Base-by-base conservation (phyloP, 306 rosid genomes). In the Morella rubra region DNA sequence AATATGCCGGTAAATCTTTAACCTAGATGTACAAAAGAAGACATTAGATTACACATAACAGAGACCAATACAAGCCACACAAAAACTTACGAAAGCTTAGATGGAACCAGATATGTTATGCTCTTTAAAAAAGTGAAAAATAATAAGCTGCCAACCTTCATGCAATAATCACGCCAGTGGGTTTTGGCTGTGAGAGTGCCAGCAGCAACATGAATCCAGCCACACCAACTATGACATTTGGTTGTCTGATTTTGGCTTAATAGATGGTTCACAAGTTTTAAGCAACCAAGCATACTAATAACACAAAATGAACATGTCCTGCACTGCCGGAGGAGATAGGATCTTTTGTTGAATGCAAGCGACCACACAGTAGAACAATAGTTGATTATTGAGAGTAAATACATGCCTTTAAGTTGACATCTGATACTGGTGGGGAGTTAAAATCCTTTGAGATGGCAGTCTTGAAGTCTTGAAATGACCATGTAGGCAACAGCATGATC, bases 91-190 rank as follows among this genome's bases (percentile, higher is more conserved):
- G 5, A 72, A 46, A 64, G 65, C 51, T 69, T 37, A 49, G 18
- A 51, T n/a, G 60, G 59, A 65, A 65, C n/a, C 62, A 8, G 7
- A 64, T 64, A 76, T 19, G 67, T 44, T 50, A 6, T 64, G 71
- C 65, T 67, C 74, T 67, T 22, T 52, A 52, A 46, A 66, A 47
- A 75, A 52, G 72, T 45, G 18, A 72, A 77, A 59, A 19, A 40
- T 22, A 44, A 65, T 32, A 16, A 77, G 40, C 3, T 51, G 49
- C 54, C 55, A 74, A 91, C 98, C 94, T 85, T 90, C 46, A 73
- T 66, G 73, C 81, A 75, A 79, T 91, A 93, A 85, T 93, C 98
- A 75, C 97, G 98, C 98, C 97, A 91, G 71, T 91, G 87, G 81
- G 89, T 89, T 81, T 92, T 91, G 44, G 90, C 91, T 19, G 90